Base-by-base conservation (phyloP, 805 yeast species). In the Schwanniomyces sp. region DNA sequence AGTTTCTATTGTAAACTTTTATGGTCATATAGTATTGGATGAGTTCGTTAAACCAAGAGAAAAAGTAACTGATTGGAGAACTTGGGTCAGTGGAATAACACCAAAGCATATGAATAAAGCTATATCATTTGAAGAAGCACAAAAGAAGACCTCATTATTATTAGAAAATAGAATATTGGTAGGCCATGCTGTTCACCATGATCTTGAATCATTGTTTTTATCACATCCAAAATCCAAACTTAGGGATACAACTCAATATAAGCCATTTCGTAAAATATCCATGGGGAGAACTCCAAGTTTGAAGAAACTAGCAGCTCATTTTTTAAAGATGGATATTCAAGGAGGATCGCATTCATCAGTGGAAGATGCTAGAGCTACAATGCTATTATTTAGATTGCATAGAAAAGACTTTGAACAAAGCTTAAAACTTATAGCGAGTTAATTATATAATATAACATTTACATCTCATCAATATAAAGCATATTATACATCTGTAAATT, bases 321-420 rank as follows among this genome's bases (percentile, higher is more conserved):
- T 85, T 11, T 62, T 89, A 32, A 73, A 78, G 1, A 46, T 78
- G 1, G 83, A 80, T 8, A 88, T 91, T 48, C 96, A 91, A 64
- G 70, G 69, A 0, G 89, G 85, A 0, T 77, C 82, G 51, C 97
- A 91, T 69, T 86, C 94, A 3, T 88, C 96, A 0, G 88, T 91
- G 1, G 96, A 89, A 60, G 97, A 91, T 69, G 96, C 97, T 0
- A 80, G 81, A 58, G 91, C 91, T 1, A 84, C 96, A 0, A 91
- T 91, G 96, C 63, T 84, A 50, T 65, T 91, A n/a, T 91, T 82
- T 59, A 77, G 87, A 50, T 59, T 78, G 44, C 78, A 80, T 52
- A 84, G 80, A 59, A 72, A 69, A 45, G 88, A 80, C 45, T 84
- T 88, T 58, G 94, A 85, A 53, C 68, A 66, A 34, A 43, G 45